Evolutionary conservation across 768 basidiomycete species (phyloP).

Genomic region (Trichaptum fuscoviolaceum): DNA sequence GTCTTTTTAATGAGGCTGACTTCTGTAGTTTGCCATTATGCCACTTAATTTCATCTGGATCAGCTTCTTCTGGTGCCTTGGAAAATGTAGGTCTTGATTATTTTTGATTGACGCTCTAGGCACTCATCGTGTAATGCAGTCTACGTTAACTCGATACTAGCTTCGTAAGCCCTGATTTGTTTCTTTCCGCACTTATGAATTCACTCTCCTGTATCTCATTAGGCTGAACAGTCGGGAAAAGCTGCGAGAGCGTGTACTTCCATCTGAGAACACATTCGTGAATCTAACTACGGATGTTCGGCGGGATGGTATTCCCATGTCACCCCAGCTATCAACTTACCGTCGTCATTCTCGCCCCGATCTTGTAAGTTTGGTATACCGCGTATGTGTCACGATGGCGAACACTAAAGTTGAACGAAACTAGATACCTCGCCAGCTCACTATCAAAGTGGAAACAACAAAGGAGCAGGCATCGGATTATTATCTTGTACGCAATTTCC

Average conservation of each 20-base stretch:
- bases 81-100: constrained; percentile 36
- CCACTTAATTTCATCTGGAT: constrained; percentile 44
- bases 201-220: not conserved
- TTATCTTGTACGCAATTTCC: not conserved
- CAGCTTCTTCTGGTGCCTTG: constrained; percentile 46
- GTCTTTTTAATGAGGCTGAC: not conserved
- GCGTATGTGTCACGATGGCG: not conserved
- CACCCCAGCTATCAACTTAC: not conserved
- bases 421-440: not conserved
- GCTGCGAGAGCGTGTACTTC: constrained; percentile 32
- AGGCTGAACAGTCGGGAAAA: constrained; percentile 45
- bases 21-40: constrained; percentile 36
- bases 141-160: constrained; percentile 49
- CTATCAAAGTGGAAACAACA: constrained; percentile 1
- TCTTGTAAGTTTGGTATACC: not conserved
- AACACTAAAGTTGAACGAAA: not conserved
- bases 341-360: not conserved
- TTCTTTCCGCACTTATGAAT: not conserved
- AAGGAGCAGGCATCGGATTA: constrained; percentile 2
- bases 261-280: constrained; percentile 8
- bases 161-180: constrained; percentile 34
- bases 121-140: constrained; percentile 24
- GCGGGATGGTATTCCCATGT: not conserved
- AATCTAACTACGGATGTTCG: not conserved
- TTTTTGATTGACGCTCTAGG: not conserved